These are phyloP conservation scores for Mrakia hoshinonis DNA, from an alignment of 768 basidiomycete species.

Conservation along the genomic window DNA sequence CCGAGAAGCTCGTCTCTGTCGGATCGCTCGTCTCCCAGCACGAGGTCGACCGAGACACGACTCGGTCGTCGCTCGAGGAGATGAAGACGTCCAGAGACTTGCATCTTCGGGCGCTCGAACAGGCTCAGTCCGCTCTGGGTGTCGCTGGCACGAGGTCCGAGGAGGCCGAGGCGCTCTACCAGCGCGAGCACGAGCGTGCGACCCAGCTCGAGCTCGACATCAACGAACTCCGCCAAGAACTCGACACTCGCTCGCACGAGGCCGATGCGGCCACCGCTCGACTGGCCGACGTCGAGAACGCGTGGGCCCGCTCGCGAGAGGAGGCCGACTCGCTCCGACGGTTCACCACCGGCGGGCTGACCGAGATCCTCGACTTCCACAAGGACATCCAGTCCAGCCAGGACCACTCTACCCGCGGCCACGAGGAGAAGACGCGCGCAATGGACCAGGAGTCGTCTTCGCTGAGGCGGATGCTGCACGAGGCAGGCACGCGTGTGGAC, in stretches of 20 bases:
- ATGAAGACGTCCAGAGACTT: slow-evolving; percentile 63
- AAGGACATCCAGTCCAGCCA: slow-evolving; percentile 76
- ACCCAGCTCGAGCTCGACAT: slow-evolving; percentile 64
- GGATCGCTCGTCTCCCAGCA: slow-evolving; percentile 66
- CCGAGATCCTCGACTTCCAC: slow-evolving; percentile 79
- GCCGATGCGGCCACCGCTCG: slow-evolving; percentile 59
- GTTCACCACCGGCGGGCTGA: slow-evolving; percentile 74
- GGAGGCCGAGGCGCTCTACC: slow-evolving; percentile 67
- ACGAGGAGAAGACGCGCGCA: slow-evolving; percentile 71
- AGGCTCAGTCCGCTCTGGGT: slow-evolving; percentile 66
- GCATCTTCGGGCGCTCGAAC: slow-evolving; percentile 78
- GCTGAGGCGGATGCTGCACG: slow-evolving; percentile 69
- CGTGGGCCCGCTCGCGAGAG: slow-evolving; percentile 83
- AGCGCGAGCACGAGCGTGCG: slow-evolving; percentile 61
- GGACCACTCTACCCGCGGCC: slow-evolving; percentile 62
- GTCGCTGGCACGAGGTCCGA: slow-evolving; percentile 66
- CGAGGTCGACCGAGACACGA: slow-evolving; percentile 63
- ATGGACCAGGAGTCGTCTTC: slow-evolving; percentile 69
- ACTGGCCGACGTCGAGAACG: slow-evolving; percentile 72
- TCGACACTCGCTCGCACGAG: slow-evolving; percentile 66
- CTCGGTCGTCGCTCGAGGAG: slow-evolving; percentile 63
- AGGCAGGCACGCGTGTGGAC: slow-evolving; percentile 62
- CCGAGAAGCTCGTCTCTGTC: slow-evolving; percentile 63
- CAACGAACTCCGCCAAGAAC: slow-evolving; percentile 66
- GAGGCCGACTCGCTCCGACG: slow-evolving; percentile 85